Evolutionary conservation across 1,284 basidiomycete species (phyloP).

Genomic region (Cryptococcus sp.): DNA sequence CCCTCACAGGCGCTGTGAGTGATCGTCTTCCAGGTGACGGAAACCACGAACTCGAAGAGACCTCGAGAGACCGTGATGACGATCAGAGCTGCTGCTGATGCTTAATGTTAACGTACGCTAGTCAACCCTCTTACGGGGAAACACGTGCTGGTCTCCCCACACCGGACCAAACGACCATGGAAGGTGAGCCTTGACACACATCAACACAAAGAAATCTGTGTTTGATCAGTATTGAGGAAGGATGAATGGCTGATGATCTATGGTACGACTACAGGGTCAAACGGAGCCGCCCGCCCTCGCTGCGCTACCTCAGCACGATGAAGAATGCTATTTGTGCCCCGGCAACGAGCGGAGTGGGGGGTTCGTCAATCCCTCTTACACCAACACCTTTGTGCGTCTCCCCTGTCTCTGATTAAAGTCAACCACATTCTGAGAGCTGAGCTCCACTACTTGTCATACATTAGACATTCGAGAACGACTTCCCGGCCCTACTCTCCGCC

Average conservation of each 20-base stretch:
- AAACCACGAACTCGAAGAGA: background rate
- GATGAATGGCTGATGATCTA: background rate
- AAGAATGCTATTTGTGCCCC: slow-evolving; percentile 86
- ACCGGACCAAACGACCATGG: slow-evolving; percentile 59
- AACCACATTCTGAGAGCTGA: no score
- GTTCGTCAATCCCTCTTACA: slow-evolving; percentile 68
- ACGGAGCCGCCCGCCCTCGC: slow-evolving; percentile 65
- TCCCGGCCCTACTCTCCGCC: slow-evolving; percentile 71
- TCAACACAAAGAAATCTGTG: background rate
- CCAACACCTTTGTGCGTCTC: slow-evolving; percentile 61
- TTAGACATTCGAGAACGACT: slow-evolving; percentile 77
- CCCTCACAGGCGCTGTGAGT: slow-evolving; percentile 49
- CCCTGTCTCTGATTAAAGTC: background rate
- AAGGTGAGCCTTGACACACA: slow-evolving; percentile 30
- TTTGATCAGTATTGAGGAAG: background rate
- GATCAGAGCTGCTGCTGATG: background rate
- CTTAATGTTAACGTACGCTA: slow-evolving; percentile 14
- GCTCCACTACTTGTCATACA: background rate
- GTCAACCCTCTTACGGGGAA: slow-evolving; percentile 53
- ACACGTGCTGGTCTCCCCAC: slow-evolving; percentile 79
- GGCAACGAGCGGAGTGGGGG: slow-evolving; percentile 81
- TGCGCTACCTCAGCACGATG: slow-evolving; percentile 69
- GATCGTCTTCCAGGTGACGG: no score
- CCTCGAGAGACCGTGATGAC: no score
- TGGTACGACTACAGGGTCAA: slow-evolving; percentile 62